Evolutionary conservation across 179 eudicot genomes (phyloP), one percentile per base, ranked within the genome.

Genomic region (Nepenthes alata): DNA sequence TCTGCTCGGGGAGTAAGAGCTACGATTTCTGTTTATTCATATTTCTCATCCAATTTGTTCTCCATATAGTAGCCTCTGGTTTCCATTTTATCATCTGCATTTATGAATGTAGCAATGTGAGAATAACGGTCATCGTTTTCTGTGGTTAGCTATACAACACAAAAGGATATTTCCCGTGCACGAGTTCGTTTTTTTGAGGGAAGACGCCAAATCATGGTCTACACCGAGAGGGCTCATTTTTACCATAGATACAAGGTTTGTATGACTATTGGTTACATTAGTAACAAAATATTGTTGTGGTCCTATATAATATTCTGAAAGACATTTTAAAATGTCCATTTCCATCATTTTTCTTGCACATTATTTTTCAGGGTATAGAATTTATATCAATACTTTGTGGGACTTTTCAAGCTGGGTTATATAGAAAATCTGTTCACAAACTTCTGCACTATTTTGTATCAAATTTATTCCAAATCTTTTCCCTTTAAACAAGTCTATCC

Each of bases 141-240:
- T 53, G 58, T 55, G 25, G 61, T 36, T 64, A 94, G 99, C 80
- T 87, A 90, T 70, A 78, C 88, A 67, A 75, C 78, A 38, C 87
- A 80, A 72, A 75, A 74, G 53, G 99, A 94, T 70, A 87, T 94
- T 60, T 90, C 99, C 55, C 82, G 88, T 71, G 91, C 90, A 58
- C 77, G 99, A 58, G 72, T 71, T 70, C 75, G 88, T 86, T 94
- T 90, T 76, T 85, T 80, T 58, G 65, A 86, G 64, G 96, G 93
- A 45, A 75, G 57, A 14, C 72, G 81, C 68, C 87, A 85, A 70
- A 90, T 90, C 55, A 91, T 94, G 86, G 86, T 94, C 45, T 91
- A 87, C 78, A 87, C 96, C 3, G 99, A 94, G 75, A 80, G 99
- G 66, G 88, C 97, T 65, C 97, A 91, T 66, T 94, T 94, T 77